phyloP scores from a whole-genome alignment of 2,329 filamentous ascomycete species.

The Ploettnerulaceae sp. region DNA sequence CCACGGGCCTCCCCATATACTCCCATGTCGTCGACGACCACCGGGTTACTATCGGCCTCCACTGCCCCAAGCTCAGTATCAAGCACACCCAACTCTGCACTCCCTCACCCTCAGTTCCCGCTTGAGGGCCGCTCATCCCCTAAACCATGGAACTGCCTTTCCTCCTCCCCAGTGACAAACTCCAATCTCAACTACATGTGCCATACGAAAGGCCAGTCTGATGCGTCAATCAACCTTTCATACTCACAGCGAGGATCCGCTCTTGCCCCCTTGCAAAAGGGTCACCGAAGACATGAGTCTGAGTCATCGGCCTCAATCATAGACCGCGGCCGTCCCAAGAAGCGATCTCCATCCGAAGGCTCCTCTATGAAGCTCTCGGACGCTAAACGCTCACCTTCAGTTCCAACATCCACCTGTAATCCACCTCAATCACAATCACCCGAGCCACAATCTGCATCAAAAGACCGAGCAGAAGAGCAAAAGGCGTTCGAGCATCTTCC shows the following conservation, averaged over 20 bases:
- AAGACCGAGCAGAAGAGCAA: conserved; percentile 40
- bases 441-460: background rate
- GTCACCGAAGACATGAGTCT: conserved; percentile 51
- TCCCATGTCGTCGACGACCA: conserved; percentile 37
- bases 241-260: conserved; percentile 19
- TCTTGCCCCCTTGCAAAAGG: conserved; percentile 12
- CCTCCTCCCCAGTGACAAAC: conserved; percentile 7
- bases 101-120: conserved; percentile 1
- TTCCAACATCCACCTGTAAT: background rate
- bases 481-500: conserved; percentile 58
- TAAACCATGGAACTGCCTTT: conserved; percentile 18
- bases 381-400: conserved; percentile 8
- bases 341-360: conserved; percentile 40
- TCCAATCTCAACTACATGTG: conserved; percentile 5
- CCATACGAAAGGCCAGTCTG: conserved; percentile 11
- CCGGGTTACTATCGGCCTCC: conserved; percentile 20
- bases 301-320: conserved; percentile 53
- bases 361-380: conserved; percentile 35
- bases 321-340: conserved; percentile 57
- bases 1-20: conserved; percentile 39
- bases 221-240: conserved; percentile 6
- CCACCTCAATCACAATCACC: background rate
- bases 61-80: conserved; percentile 24
- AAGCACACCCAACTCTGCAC: conserved; percentile 20
- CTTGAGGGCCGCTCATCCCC: conserved; percentile 25